A percentile compares a stretch with the other conserved stretches of the same genome.
Evolutionary conservation across 495 filamentous ascomycete species (phyloP).

Genomic region (Neurospora sp.): DNA sequence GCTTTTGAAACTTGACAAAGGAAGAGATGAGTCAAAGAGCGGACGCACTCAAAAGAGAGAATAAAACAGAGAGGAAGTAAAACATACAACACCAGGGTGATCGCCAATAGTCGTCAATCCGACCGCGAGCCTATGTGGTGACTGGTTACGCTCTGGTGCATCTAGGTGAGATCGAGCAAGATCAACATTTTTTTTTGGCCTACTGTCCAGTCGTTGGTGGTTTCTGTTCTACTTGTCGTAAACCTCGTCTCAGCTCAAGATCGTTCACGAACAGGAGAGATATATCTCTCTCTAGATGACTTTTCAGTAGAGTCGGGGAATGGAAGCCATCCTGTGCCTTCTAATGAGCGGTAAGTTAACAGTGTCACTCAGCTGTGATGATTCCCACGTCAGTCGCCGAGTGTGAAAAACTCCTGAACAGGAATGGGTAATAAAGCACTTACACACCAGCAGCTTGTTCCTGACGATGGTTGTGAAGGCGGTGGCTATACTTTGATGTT

Average conservation of each 20-base stretch:
- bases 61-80: neutral
- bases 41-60: neutral
- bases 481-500: no score
- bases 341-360: neutral
- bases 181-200: no score
- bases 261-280: no score
- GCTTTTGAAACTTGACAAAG: neutral
- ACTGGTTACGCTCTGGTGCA: no score
- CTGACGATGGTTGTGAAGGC: neutral
- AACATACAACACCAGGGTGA: neutral
- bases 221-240: no score
- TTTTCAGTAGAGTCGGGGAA: no score
- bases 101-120: no score
- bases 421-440: neutral
- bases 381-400: neutral
- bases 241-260: no score
- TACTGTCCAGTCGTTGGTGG: no score
- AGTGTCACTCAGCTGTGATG: neutral
- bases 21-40: neutral
- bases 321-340: neutral
- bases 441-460: neutral
- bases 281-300: no score
- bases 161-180: no score
- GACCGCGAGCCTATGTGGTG: no score
- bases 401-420: neutral